Evolutionary conservation across 2,329 filamentous ascomycete species (phyloP).

Genomic region (Aspergillus fijiensis): DNA sequence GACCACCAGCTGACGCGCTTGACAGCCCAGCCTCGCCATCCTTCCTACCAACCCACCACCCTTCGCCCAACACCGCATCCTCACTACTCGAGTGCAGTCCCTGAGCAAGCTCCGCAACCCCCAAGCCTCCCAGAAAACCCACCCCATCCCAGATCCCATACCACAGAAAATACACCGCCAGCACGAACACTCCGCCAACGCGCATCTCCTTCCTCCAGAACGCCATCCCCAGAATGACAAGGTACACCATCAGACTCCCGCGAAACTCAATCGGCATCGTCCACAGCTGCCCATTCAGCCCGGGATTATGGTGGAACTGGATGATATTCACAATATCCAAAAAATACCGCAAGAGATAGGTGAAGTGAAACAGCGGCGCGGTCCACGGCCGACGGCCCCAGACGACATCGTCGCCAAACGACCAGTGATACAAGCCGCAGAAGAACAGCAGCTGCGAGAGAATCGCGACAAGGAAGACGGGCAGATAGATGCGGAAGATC

Average conservation of each 20-base stretch:
- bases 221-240: slow-evolving; percentile 2
- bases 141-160: neutral
- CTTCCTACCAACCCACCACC: neutral
- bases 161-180: neutral
- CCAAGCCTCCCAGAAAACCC: neutral
- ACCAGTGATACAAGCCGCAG: slow-evolving; percentile 20
- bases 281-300: slow-evolving; percentile 26
- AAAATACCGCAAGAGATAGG: slow-evolving; percentile 21
- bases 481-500: slow-evolving; percentile 33
- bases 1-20: neutral
- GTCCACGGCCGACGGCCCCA: slow-evolving; percentile 20
- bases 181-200: neutral
- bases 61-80: neutral
- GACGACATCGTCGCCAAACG: slow-evolving; percentile 19
- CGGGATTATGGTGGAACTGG: slow-evolving; percentile 13
- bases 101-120: neutral
- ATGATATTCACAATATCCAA: slow-evolving; percentile 19
- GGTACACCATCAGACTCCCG: slow-evolving; percentile 25
- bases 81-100: neutral
- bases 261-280: slow-evolving; percentile 29
- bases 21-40: neutral
- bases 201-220: neutral
- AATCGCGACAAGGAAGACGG: slow-evolving; percentile 23
- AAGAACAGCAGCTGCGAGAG: slow-evolving; percentile 24
- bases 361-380: slow-evolving; percentile 19